phyloP scores from a whole-genome alignment of 2,329 filamentous ascomycete genomes.

The Dothistroma pini region DNA sequence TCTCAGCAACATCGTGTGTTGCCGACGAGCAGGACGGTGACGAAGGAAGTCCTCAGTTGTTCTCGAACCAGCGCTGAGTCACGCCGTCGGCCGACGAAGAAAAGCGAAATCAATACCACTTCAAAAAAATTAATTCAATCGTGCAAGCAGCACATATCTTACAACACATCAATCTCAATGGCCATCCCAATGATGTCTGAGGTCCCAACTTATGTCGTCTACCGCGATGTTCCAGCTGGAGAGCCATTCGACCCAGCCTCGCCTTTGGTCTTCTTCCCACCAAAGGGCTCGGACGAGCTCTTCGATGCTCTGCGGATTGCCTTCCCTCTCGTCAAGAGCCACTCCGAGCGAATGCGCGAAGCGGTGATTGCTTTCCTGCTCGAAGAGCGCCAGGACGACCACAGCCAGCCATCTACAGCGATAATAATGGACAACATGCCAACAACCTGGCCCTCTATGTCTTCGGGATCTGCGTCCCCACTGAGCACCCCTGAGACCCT shows the following conservation, averaged over 20 bases:
- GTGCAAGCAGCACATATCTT: neutral
- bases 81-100: neutral
- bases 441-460: conserved; percentile 30
- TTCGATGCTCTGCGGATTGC: conserved; percentile 37
- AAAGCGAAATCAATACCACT: neutral
- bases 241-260: conserved; percentile 34
- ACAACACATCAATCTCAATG: conserved; percentile 14
- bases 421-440: conserved; percentile 22
- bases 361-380: conserved; percentile 39
- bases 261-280: conserved; percentile 36
- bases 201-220: conserved; percentile 33
- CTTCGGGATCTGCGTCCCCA: conserved; percentile 27
- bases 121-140: neutral
- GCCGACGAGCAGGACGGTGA: neutral
- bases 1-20: neutral
- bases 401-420: conserved; percentile 22
- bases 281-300: conserved; percentile 39
- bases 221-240: conserved; percentile 31
- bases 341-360: conserved; percentile 40
- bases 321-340: conserved; percentile 35
- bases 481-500: conserved; percentile 33
- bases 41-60: neutral
- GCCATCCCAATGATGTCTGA: conserved; percentile 16
- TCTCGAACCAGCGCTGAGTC: neutral
- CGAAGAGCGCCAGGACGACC: conserved; percentile 34